phyloP scores from a whole-genome alignment of 495 filamentous ascomycete genomes.

The Penicillium lividum region DNA sequence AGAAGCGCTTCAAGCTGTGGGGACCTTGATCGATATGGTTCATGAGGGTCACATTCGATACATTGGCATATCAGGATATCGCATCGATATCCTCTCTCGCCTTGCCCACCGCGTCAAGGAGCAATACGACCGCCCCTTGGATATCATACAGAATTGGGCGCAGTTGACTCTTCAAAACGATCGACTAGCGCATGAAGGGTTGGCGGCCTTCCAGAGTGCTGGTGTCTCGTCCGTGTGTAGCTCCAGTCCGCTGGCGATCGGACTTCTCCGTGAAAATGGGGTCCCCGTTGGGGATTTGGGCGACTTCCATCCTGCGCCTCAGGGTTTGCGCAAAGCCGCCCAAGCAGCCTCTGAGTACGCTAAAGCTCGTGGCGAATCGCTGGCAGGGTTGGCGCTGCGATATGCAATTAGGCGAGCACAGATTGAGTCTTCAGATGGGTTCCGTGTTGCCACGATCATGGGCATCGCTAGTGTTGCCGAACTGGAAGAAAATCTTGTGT shows the following conservation, averaged over 20 bases:
- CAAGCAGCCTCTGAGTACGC: conserved; percentile 53
- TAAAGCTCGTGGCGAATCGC: conserved; percentile 58
- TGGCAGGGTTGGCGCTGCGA: conserved; percentile 45
- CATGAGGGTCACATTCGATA: conserved; percentile 64
- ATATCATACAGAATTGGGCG: conserved; percentile 78
- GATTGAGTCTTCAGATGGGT: conserved; percentile 11
- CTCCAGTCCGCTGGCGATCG: conserved; percentile 78
- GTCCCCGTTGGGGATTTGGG: conserved; percentile 69
- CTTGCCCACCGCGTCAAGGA: conserved; percentile 61
- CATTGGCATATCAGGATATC: conserved; percentile 86
- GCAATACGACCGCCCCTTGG: conserved; percentile 76
- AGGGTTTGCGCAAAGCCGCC: conserved; percentile 57
- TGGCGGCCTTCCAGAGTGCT: conserved; percentile 58
- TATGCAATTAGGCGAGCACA: conserved; percentile 22
- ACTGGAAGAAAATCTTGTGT: conserved; percentile 20
- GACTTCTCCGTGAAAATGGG: conserved; percentile 68
- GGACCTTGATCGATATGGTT: conserved; percentile 68
- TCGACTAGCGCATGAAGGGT: conserved; percentile 48
- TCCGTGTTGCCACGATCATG: conserved; percentile 23
- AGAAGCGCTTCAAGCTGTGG: conserved; percentile 55
- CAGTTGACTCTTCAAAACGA: conserved; percentile 85
- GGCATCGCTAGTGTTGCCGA: conserved; percentile 21
- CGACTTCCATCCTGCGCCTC: conserved; percentile 76
- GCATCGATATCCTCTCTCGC: conserved; percentile 61
- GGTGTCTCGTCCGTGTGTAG: conserved; percentile 79